Evolutionary conservation across 1,284 basidiomycete genomes (phyloP).

Genomic region (Inonotus obliquus): DNA sequence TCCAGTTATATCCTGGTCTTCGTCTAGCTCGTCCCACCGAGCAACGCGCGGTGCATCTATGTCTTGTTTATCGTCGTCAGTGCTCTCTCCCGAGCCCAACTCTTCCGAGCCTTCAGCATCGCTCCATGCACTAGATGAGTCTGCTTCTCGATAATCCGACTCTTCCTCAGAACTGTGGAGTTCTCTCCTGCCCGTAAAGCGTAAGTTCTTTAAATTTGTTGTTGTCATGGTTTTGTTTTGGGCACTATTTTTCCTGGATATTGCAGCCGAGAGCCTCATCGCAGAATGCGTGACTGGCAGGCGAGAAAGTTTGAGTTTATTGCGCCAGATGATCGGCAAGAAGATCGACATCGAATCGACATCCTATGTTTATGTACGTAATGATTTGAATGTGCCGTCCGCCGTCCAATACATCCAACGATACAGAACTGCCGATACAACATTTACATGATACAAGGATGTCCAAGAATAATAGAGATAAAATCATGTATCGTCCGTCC

Average conservation of each 20-base stretch:
- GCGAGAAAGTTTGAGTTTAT: no score
- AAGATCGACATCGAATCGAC: no score
- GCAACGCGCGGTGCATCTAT: constrained; percentile 46
- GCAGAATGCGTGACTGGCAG: no score
- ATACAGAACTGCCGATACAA: no score
- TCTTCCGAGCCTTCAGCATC: not conserved
- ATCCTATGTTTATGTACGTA: no score
- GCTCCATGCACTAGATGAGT: not conserved
- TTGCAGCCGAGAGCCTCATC: no score
- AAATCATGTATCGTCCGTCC: not conserved
- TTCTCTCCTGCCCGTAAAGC: not conserved
- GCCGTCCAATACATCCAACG: no score
- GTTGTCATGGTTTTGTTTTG: no score
- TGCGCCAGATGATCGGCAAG: no score
- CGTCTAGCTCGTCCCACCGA: constrained; percentile 55
- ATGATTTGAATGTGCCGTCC: no score
- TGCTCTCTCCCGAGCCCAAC: not conserved
- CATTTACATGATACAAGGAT: not conserved
- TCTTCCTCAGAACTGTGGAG: not conserved
- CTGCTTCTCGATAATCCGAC: no score
- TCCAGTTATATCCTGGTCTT: constrained; percentile 29
- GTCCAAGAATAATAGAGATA: not conserved
- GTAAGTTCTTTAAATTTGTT: not conserved
- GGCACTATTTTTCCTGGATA: no score
- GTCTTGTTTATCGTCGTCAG: constrained; percentile 22